Base-by-base conservation (phyloP, 2,329 filamentous ascomycete species). In the Blastomyces parvus region DNA sequence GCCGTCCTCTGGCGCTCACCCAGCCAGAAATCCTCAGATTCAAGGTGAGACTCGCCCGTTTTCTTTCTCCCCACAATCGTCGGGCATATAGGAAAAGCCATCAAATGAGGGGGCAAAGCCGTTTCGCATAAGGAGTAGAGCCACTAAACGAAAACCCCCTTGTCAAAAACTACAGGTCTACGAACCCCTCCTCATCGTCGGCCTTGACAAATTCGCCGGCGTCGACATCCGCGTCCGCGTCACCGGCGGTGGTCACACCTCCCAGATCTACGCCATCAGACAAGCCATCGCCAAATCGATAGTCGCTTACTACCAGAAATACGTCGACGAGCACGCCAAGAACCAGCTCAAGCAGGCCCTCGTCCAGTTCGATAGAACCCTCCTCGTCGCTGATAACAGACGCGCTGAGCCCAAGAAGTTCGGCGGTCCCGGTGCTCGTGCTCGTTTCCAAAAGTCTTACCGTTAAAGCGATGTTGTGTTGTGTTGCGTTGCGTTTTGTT, bases 261-360 rank as follows among this genome's bases (percentile, higher is more conserved):
- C 90, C 66, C 92, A 97, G 82, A 86, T 96, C 82, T 97, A 97
- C 83, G 94, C 94, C 79, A 91, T 97, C 85, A 91, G 94, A 75
- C 94, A 99, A 85, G 93, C 94, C 76, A 97, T 99, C 78, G 88
- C 92, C 84, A 99, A 97, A 88, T 89, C 88, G 76, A 90, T 96
- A 79, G 88, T 96, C 77, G 89, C 91, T 81, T 97, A 97, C 89
- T 97, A 97, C 89, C 93, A 97, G 85, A 97, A 99, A 87, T 99
- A 88, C 84, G 91, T 97, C 82, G 94, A 99, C 79, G 94, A 99
- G 89, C 92, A 97, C 89, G 91, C 89, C 84, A 99, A 99, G 90
- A 97, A 97, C 88, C 86, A 91, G 83, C 87, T 99, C 78, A 99
- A 97, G 91, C 89, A 93, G 83, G 90, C 90, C 72, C 88, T 99